Percentiles rank a stretch among this genome's conserved stretches.
These are phyloP conservation scores for Candida xyloterini DNA, from an alignment of 805 yeast species.

Conservation along the genomic window DNA sequence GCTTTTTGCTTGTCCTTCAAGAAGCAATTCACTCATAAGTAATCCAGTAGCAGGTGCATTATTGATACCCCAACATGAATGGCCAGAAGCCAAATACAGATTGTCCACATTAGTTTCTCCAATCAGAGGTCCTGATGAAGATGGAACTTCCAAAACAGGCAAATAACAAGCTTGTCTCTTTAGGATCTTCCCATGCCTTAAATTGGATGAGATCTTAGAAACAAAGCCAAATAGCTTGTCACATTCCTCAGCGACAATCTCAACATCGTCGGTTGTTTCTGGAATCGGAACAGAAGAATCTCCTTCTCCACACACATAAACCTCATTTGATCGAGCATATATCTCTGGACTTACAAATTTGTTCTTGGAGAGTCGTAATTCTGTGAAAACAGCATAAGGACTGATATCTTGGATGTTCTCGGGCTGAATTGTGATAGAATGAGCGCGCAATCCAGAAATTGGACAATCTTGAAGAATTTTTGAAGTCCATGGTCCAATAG, in stretches of 20 bases:
- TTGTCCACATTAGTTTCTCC: constrained; percentile 89
- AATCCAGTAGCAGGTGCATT: constrained; percentile 98
- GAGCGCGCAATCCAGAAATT: constrained; percentile 90
- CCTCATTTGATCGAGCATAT: constrained; percentile 93
- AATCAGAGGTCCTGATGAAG: constrained; percentile 87
- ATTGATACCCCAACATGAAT: constrained; percentile 98
- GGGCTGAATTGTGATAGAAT: constrained; percentile 89
- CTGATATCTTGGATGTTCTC: constrained; percentile 66
- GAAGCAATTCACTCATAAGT: constrained; percentile 77
- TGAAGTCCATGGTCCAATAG: constrained; percentile 98
- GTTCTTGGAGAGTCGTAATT: constrained; percentile 64
- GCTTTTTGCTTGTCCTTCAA: constrained; percentile 77
- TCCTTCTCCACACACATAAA: constrained; percentile 96
- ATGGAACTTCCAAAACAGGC: constrained; percentile 92
- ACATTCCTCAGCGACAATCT: constrained; percentile 81
- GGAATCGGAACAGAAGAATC: constrained; percentile 89
- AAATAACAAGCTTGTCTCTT: constrained; percentile 92
- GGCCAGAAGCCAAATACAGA: constrained; percentile 83
- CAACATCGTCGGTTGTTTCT: constrained; percentile 90
- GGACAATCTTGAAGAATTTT: constrained; percentile 90
- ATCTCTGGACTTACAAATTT: constrained; percentile 88
- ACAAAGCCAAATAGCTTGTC: constrained; percentile 83
- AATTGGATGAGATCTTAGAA: constrained; percentile 65
- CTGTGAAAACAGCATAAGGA: constrained; percentile 93
- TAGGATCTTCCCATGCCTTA: constrained; percentile 70